Evolutionary conservation across 2,329 filamentous ascomycete species (phyloP), one percentile per base, ranked within the genome.

Genomic region (Anthostomella pinea): DNA sequence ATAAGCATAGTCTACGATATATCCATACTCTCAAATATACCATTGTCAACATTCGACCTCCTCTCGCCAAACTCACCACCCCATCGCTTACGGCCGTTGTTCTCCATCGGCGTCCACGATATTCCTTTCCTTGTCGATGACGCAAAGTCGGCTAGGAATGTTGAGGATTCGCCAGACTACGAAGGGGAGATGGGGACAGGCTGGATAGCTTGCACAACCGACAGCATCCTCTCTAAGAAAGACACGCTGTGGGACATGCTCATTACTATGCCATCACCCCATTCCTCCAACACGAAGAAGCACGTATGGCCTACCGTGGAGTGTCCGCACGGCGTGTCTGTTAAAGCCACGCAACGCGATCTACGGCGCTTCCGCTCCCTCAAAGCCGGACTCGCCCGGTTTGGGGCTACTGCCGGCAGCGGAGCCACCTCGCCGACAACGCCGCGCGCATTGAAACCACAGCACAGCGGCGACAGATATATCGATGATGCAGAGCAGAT

Each of bases 201-300:
- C 24, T 98, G 90, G 89, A 83, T 95, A 41, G 93, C 91, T 9
- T 96, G 90, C 62, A 96, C 91, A 3, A 97, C 91, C 2, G 93
- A 98, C 65, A 91, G 86, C 56, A 93, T 98, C 40, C 74, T 98
- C 10, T 81, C 80, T 30, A 85, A 87, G 63, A 97, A 97, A 66
- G 78, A 82, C 33, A 77, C 85, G 2, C 76, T 98, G 3, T 97
- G 89, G 72, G 93, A 98, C 58, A 74, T 96, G 52, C 75, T 96
- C 24, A 83, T 97, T 42, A 87, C 87, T 35, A 76, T 97, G 56
- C 87, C 89, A 1, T 73, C 80, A 1, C 61, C 74, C 5, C 69
- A 83, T 51, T 65, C 77, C 3, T 67, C 76, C 35, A 67, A 79
- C 28, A 75, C 75, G 6, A 68, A 72, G 17, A 71, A 77, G 48